These are phyloP conservation scores for Oldenlandia corymbosa DNA, from an alignment of 257 asterid genomes.

Conservation along the genomic window DNA sequence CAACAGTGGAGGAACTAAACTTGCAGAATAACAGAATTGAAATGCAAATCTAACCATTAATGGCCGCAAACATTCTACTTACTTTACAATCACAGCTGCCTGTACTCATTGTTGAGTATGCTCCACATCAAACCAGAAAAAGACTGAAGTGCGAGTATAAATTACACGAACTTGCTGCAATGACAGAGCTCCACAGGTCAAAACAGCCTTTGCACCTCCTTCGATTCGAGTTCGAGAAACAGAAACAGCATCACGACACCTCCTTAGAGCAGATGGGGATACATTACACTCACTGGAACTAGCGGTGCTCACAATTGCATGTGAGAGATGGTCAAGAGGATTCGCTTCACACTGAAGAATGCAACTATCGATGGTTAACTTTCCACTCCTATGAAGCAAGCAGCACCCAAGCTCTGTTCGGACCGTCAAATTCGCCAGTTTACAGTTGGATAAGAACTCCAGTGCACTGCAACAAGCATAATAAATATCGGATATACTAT, in stretches of 20 bases:
- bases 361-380: conserved; percentile 79
- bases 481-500: conserved; percentile 12
- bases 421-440: conserved; percentile 82
- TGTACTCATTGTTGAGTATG: conserved; percentile 17
- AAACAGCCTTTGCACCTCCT: conserved; percentile 96
- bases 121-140: conserved; percentile 78
- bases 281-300: conserved; percentile 28
- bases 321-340: conserved; percentile 89
- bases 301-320: conserved; percentile 93
- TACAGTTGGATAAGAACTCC: conserved; percentile 84
- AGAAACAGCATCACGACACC: conserved; percentile 45
- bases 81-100: background rate
- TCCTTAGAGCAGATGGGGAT: conserved; percentile 33
- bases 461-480: conserved; percentile 58
- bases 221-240: conserved; percentile 75
- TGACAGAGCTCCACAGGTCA: conserved; percentile 72
- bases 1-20: no score
- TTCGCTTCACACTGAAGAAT: conserved; percentile 87
- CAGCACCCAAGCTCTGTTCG: conserved; percentile 97
- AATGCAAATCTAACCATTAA: no score
- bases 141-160: conserved; percentile 67
- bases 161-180: conserved; percentile 80
- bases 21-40: no score
- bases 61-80: no score
- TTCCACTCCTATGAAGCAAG: conserved; percentile 89